Conservation (phyloP, 805 yeast species). For the Pichia manshurica region DNA sequence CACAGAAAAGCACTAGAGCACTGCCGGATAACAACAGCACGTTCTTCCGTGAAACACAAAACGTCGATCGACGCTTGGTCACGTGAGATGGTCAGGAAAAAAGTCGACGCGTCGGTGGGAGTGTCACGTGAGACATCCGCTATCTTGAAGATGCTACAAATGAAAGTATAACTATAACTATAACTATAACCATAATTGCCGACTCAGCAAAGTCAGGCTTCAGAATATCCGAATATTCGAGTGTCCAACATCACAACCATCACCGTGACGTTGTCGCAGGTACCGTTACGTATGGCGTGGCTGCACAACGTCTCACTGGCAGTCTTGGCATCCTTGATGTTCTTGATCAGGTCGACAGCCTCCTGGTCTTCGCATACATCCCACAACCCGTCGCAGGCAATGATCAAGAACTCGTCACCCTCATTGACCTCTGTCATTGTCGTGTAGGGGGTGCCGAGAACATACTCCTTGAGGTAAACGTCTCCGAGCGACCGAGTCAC, state of each 20-base stretch:
- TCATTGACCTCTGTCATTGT: conserved; percentile 70
- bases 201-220: background rate
- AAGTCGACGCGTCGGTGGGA: too few relatives aligned
- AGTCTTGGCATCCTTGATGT: conserved; percentile 48
- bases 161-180: too few relatives aligned
- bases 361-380: conserved; percentile 83
- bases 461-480: conserved; percentile 82
- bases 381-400: conserved; percentile 98
- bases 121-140: too few relatives aligned
- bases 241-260: conserved; percentile 69
- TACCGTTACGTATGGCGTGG: conserved; percentile 68
- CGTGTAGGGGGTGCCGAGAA: conserved; percentile 87
- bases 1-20: background rate
- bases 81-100: too few relatives aligned
- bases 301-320: conserved; percentile 67
- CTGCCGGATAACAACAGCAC: conserved; percentile 3
- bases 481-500: conserved; percentile 93
- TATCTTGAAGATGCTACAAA: too few relatives aligned
- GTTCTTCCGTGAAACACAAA: background rate
- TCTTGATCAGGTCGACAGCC: conserved; percentile 68
- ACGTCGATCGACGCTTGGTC: background rate
- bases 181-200: too few relatives aligned
- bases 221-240: background rate
- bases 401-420: conserved; percentile 70
- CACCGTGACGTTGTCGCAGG: conserved; percentile 89